Evolutionary conservation across 1,284 basidiomycete species (phyloP).

Genomic region (Ganoderma sinense): DNA sequence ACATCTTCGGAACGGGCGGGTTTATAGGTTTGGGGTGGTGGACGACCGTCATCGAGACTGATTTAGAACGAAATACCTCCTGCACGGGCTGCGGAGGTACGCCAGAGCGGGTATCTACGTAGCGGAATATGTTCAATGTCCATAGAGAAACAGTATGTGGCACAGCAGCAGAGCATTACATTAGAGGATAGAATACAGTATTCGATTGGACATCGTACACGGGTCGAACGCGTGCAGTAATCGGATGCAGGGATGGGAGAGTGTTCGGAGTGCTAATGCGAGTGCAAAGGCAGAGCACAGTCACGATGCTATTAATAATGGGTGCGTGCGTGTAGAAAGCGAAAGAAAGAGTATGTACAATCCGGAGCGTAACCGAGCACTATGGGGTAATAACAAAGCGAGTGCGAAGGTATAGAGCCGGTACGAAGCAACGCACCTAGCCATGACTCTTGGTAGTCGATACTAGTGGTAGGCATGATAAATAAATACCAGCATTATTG

Average conservation of each 20-base stretch:
- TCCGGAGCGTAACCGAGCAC: background rate
- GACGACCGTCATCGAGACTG: background rate
- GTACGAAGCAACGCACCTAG: conserved; percentile 6
- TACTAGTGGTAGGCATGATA: conserved; percentile 15
- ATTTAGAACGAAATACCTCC: background rate
- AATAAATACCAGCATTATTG: conserved; percentile 1
- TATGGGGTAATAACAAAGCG: conserved; percentile 4
- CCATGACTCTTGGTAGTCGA: conserved; percentile 15
- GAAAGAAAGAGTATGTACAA: conserved; percentile 4
- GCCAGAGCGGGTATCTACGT: background rate
- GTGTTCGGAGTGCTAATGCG: conserved; percentile 1
- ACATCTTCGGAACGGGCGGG: conserved; percentile 34
- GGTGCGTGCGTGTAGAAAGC: conserved; percentile 9
- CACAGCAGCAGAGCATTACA: conserved; percentile 15
- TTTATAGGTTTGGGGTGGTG: background rate
- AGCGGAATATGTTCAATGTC: background rate
- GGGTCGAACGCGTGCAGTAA: conserved; percentile 4
- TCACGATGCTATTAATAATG: conserved; percentile 10
- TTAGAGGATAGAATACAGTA: conserved; percentile 22
- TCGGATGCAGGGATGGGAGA: background rate
- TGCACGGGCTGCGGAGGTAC: background rate
- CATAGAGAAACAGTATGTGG: background rate
- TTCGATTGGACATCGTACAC: conserved; percentile 4
- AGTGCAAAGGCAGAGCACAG: conserved; percentile 7
- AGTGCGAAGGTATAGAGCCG: conserved; percentile 27